phyloP scores from a whole-genome alignment of 257 asterid species.

The Solanum etuberosum region DNA sequence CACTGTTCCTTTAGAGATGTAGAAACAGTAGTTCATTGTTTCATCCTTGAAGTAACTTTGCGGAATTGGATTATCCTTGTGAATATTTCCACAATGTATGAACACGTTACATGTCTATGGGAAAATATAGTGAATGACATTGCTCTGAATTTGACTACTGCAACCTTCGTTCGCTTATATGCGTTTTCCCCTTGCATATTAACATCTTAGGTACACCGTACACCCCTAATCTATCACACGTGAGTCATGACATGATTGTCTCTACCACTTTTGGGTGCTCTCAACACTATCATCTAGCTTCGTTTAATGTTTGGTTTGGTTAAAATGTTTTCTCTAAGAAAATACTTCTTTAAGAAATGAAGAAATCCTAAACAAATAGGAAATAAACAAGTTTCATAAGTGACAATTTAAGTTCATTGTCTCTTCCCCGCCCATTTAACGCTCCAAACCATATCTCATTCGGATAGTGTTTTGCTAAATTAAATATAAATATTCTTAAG shows the following conservation, averaged over 20 bases:
- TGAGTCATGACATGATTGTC: neutral
- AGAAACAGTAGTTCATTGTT: neutral
- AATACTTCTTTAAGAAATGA: too few relatives aligned
- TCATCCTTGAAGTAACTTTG: neutral
- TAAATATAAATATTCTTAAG: neutral
- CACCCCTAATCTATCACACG: neutral
- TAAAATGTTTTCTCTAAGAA: neutral
- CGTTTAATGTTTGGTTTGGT: neutral
- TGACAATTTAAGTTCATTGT: neutral
- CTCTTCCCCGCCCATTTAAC: neutral
- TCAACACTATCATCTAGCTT: neutral
- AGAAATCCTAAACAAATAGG: neutral
- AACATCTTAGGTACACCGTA: neutral
- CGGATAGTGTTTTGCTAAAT: neutral
- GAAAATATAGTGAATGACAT: neutral
- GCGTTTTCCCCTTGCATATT: neutral
- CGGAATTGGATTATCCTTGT: neutral
- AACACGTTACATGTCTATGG: neutral
- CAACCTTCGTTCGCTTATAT: neutral
- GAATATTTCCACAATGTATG: neutral
- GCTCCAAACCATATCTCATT: neutral
- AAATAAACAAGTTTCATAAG: neutral
- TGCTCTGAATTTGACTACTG: neutral
- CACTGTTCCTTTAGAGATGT: neutral
- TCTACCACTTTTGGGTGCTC: neutral